Conservation (phyloP, 768 basidiomycete genomes). For the Lentinula guzmanii region DNA sequence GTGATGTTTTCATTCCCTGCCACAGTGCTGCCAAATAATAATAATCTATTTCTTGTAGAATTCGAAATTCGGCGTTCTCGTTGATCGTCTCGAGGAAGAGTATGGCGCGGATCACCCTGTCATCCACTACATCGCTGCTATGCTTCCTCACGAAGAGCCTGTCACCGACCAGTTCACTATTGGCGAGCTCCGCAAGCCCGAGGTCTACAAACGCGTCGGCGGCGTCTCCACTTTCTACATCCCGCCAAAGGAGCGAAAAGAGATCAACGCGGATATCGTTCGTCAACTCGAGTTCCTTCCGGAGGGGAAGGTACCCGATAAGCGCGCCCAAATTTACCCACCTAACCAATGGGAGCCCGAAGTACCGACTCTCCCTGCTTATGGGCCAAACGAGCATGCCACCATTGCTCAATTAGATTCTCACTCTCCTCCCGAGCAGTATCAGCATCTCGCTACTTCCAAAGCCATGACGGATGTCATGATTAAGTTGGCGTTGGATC, state of each 20-base stretch:
- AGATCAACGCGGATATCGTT: background rate
- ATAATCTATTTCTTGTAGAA: background rate
- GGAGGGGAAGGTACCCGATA: background rate
- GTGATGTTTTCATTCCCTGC: background rate
- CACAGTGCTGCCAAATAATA: background rate
- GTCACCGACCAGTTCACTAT: background rate
- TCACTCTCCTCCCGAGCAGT: constrained; percentile 1
- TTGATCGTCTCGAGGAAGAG: constrained; percentile 6
- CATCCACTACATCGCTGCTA: constrained; percentile 4
- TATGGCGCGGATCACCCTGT: constrained; percentile 1
- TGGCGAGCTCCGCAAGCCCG: background rate
- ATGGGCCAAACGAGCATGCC: background rate
- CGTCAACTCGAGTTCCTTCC: background rate
- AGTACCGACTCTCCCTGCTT: background rate
- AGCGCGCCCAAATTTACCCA: background rate
- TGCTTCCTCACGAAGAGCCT: background rate
- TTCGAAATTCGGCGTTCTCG: background rate
- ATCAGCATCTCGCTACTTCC: constrained; percentile 2
- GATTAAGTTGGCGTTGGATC: constrained; percentile 4
- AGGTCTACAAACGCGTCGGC: background rate
- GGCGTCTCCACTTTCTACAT: constrained; percentile 7
- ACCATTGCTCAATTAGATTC: background rate
- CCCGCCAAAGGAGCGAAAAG: background rate
- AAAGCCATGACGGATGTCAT: constrained; percentile 4
- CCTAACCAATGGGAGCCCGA: constrained; percentile 3